Evolutionary conservation across 1,284 basidiomycete species (phyloP).

Genomic region (Inonotus obliquus): DNA sequence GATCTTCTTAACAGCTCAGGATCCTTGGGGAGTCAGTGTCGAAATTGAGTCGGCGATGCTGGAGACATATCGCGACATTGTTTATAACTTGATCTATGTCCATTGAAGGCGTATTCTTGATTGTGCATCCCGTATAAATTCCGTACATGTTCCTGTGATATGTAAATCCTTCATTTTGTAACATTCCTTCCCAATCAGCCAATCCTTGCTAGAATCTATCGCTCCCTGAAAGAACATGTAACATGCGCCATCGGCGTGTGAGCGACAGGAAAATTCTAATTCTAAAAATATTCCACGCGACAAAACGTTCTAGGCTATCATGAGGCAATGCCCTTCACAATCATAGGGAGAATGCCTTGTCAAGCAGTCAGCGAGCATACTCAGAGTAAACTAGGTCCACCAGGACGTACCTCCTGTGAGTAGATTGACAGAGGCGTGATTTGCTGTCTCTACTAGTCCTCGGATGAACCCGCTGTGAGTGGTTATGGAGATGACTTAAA

Average conservation of each 20-base stretch:
- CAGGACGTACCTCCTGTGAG: constrained; percentile 53
- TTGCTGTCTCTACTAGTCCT: constrained; percentile 43
- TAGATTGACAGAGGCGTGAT: constrained; percentile 39
- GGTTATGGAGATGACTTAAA: constrained; percentile 57
- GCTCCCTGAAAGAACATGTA: too few relatives aligned
- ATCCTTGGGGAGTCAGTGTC: background rate
- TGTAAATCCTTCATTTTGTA: too few relatives aligned
- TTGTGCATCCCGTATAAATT: constrained; percentile 16
- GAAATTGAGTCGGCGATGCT: background rate
- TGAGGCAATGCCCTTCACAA: constrained; percentile 5
- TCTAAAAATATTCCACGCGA: too few relatives aligned
- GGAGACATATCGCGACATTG: constrained; percentile 27
- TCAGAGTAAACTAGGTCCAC: background rate
- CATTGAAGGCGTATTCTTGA: too few relatives aligned
- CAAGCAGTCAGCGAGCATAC: background rate
- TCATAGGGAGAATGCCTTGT: constrained; percentile 15
- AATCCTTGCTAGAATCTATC: too few relatives aligned
- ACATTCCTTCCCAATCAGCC: too few relatives aligned
- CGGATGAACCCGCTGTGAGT: constrained; percentile 59
- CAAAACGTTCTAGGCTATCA: too few relatives aligned
- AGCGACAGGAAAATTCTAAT: too few relatives aligned
- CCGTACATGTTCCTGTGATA: too few relatives aligned
- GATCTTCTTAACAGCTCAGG: background rate
- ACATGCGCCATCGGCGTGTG: too few relatives aligned
- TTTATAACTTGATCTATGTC: too few relatives aligned